These are phyloP conservation scores for Verbascum thapsus DNA, from an alignment of 257 asterid species.

Conservation along the genomic window DNA sequence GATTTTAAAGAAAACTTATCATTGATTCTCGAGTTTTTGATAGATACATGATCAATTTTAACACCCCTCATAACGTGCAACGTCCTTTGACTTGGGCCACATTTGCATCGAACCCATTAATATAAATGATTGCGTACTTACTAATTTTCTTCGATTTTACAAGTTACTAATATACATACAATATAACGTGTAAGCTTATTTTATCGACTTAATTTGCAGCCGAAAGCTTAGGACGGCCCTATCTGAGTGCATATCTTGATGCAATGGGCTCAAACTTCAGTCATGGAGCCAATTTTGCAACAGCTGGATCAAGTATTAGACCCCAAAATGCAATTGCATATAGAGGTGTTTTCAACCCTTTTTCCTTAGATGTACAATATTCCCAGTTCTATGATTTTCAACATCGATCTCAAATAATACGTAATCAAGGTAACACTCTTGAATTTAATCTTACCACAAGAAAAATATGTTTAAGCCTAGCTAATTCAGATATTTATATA, in stretches of 20 bases:
- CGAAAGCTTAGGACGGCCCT: constrained; percentile 62
- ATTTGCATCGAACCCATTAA: too few relatives aligned
- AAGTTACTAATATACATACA: too few relatives aligned
- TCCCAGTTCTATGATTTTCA: constrained; percentile 67
- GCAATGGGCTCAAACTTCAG: constrained; percentile 84
- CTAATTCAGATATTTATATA: too few relatives aligned
- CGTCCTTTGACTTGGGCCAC: too few relatives aligned
- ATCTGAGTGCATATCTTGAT: constrained; percentile 81
- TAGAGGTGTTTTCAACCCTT: constrained; percentile 85
- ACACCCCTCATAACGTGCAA: too few relatives aligned
- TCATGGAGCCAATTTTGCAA: constrained; percentile 91
- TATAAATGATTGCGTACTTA: too few relatives aligned
- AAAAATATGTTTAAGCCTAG: background rate
- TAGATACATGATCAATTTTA: too few relatives aligned
- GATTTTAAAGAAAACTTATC: too few relatives aligned
- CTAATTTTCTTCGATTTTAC: too few relatives aligned
- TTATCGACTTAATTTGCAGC: constrained; percentile 36
- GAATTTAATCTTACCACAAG: too few relatives aligned
- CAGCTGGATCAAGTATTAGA: constrained; percentile 88
- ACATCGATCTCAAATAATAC: constrained; percentile 57
- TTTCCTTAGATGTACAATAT: constrained; percentile 67
- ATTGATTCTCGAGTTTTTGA: too few relatives aligned
- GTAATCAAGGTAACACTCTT: constrained; percentile 40
- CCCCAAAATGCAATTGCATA: constrained; percentile 79
- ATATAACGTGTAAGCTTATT: too few relatives aligned